These are phyloP conservation scores for Solanum clarkiae DNA, from an alignment of 257 asterid species.

Conservation along the genomic window DNA sequence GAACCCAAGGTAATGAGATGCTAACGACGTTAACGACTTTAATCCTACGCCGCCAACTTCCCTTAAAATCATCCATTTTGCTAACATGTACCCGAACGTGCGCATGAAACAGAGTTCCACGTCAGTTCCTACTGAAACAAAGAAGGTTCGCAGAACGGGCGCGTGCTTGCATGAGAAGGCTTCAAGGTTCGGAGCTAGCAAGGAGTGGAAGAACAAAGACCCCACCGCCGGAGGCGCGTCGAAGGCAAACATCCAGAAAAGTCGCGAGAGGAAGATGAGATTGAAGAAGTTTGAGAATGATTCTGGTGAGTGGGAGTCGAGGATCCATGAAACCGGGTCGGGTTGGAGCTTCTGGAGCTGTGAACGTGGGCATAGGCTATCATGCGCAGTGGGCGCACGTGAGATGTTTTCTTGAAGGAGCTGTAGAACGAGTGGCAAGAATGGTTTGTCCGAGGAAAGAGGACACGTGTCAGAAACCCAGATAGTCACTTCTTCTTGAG, in stretches of 20 bases:
- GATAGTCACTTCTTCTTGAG: conserved; percentile 10
- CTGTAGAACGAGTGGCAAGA: conserved; percentile 60
- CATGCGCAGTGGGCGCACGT: conserved; percentile 58
- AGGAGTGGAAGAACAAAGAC: conserved; percentile 44
- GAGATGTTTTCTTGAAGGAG: conserved; percentile 62
- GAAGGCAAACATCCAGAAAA: conserved; percentile 55
- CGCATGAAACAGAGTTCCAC: conserved; percentile 75
- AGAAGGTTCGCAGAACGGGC: conserved; percentile 57
- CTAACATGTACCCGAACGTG: conserved; percentile 66
- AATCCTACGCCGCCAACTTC: conserved; percentile 43
- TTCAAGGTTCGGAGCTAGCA: conserved; percentile 57
- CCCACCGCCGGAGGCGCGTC: conserved; percentile 70
- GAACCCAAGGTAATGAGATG: conserved; percentile 33
- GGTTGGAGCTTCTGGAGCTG: conserved; percentile 51
- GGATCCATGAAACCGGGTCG: conserved; percentile 58
- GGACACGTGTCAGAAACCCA: conserved; percentile 62
- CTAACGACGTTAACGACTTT: conserved; percentile 15
- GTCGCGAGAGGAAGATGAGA: conserved; percentile 56
- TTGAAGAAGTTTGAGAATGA: conserved; percentile 70
- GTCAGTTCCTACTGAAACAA: conserved; percentile 55
- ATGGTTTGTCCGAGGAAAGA: conserved; percentile 45
- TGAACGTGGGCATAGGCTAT: conserved; percentile 47
- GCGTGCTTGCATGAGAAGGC: conserved; percentile 37
- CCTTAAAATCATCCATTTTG: conserved; percentile 52
- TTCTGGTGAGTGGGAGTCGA: conserved; percentile 72